Base-by-base conservation (phyloP, 768 basidiomycete species). In the Russula abietina region DNA sequence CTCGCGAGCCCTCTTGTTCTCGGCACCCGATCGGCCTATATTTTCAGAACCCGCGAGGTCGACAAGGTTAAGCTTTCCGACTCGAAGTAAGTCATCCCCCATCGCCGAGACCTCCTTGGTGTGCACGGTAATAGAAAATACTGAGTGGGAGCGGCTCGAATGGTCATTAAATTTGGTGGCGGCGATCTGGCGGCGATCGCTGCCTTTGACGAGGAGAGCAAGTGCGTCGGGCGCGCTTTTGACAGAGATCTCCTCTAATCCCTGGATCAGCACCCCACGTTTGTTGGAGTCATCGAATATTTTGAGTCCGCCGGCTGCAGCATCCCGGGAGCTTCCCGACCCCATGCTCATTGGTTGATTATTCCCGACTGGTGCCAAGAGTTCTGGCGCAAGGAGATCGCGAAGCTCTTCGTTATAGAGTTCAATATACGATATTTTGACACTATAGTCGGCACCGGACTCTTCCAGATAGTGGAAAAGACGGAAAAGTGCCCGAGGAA, bases 401-500 rank as follows among this genome's bases (percentile, higher is more conserved):
- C 97, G 89, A 7, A 99, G 83, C 71, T 98, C 97, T 77, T 99
- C 97, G 72, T 99, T 99, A 75, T 98, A 99, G 24, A 99, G 80
- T 72, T 99, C 97, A 57, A 99, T 80, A 73, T 87, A 98, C 0
- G 94, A 96, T 58, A 96, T 83, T 70, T 91, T 93, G 71, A 99
- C 94, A 69, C 91, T 89, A 71, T 86, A 98, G 70, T 99, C 97
- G 19, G 83, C 71, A 24, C 80, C 81, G 0, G 83, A 82, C 10
- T 83, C 80, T 69, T 96, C 93, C 10, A 99, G 85, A 59, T 90
- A 83, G 62, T 91, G 84, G 71, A 98, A 99, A 2, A 98, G 83
- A 26, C 89, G 87, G 73, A 96, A 93, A 5, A 99, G 81, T 4
- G 86, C 91, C 41, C 97, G 88, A 10, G 97, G 97, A 66, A 98